Evolutionary conservation across 805 yeast species (phyloP).

Genomic region (Priceomyces medius): DNA sequence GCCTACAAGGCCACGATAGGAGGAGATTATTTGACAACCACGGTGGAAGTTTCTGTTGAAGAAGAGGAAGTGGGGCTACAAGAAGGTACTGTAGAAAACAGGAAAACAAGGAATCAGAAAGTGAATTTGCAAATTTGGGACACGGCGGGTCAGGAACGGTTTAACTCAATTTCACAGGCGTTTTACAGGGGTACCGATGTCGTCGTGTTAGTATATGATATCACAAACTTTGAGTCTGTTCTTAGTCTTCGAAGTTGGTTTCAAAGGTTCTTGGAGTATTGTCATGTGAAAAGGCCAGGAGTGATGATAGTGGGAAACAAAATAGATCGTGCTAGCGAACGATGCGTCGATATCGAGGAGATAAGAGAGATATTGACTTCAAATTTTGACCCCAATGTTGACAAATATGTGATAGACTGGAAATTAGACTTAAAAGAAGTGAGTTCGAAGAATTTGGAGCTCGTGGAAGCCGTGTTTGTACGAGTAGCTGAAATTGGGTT

Average conservation of each 20-base stretch:
- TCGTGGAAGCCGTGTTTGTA: slow-evolving; percentile 33
- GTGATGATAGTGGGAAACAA: slow-evolving; percentile 56
- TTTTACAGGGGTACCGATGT: slow-evolving; percentile 61
- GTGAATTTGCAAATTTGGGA: slow-evolving; percentile 57
- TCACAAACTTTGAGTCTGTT: slow-evolving; percentile 51
- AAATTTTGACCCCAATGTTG: slow-evolving; percentile 19
- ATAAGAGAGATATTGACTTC: slow-evolving; percentile 31
- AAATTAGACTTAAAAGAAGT: slow-evolving; percentile 31
- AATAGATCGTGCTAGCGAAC: slow-evolving; percentile 34
- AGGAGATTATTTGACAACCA: slow-evolving; percentile 54
- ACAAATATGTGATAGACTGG: slow-evolving; percentile 33
- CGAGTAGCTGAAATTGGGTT: slow-evolving; percentile 40
- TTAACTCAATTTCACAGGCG: slow-evolving; percentile 50
- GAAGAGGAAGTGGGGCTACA: neutral
- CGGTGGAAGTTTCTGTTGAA: slow-evolving; percentile 16
- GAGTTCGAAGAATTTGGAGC: slow-evolving; percentile 27
- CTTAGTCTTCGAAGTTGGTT: slow-evolving; percentile 49
- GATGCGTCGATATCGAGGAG: slow-evolving; percentile 37
- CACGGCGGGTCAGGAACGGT: slow-evolving; percentile 49
- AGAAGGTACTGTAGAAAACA: slow-evolving; percentile 1
- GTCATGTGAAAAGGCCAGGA: slow-evolving; percentile 48
- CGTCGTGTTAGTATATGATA: slow-evolving; percentile 53
- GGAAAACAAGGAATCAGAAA: slow-evolving; percentile 8
- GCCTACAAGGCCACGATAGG: slow-evolving; percentile 61
- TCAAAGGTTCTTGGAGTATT: slow-evolving; percentile 45